Evolutionary conservation across 768 basidiomycete genomes (phyloP).

Genomic region (Naganishia friedmannii): DNA sequence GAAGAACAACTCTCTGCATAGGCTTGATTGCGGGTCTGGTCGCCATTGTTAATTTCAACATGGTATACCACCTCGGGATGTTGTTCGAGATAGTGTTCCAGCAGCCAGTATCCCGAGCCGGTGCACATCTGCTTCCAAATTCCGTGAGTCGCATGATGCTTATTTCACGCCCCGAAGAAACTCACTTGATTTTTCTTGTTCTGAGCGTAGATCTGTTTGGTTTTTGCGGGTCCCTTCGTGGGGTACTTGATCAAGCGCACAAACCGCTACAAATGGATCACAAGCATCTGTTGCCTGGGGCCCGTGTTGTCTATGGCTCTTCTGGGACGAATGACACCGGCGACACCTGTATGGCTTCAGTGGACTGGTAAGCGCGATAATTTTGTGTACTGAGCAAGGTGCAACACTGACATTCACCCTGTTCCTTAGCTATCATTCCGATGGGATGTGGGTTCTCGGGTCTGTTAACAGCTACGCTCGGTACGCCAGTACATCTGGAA

Average conservation of each 20-base stretch:
- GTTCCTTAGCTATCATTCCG: slow-evolving; percentile 17
- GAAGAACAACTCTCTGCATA: slow-evolving; percentile 25
- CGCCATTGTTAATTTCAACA: slow-evolving; percentile 33
- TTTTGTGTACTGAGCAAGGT: background rate
- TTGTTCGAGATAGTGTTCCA: slow-evolving; percentile 34
- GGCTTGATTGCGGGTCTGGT: slow-evolving; percentile 31
- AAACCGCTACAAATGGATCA: slow-evolving; percentile 31
- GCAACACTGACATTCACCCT: too few relatives aligned
- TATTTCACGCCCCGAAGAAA: background rate
- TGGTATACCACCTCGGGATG: slow-evolving; percentile 33
- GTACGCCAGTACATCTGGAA: slow-evolving; percentile 10
- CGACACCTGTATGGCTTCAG: slow-evolving; percentile 22
- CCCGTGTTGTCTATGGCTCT: slow-evolving; percentile 32
- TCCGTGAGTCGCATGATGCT: slow-evolving; percentile 14
- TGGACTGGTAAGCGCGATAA: slow-evolving; percentile 21
- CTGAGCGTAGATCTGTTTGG: slow-evolving; percentile 25
- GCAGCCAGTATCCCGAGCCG: slow-evolving; percentile 28
- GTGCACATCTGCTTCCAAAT: slow-evolving; percentile 33
- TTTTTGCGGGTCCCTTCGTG: slow-evolving; percentile 28
- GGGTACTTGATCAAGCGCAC: slow-evolving; percentile 29
- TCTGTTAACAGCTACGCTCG: slow-evolving; percentile 24
- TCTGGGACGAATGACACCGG: slow-evolving; percentile 8
- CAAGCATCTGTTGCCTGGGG: slow-evolving; percentile 29
- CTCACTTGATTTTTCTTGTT: background rate
- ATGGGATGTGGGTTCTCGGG: slow-evolving; percentile 33